These are phyloP conservation scores for Clonostachys chloroleuca DNA, from an alignment of 2,329 filamentous ascomycete species.

Conservation along the genomic window DNA sequence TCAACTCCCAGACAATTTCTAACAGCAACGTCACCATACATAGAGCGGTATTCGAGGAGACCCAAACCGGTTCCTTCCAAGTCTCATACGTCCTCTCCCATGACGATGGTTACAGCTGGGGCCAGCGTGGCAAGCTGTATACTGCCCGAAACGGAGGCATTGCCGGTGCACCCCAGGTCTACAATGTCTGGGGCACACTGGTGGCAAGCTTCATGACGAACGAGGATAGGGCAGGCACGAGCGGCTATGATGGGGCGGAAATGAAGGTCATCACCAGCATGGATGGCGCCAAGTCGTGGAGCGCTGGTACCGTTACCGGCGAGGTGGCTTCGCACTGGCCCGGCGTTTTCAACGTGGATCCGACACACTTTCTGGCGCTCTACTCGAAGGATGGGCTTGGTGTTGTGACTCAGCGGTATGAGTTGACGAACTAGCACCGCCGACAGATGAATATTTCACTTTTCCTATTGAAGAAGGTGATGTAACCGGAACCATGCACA, in stretches of 20 bases:
- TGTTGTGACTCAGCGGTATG: not conserved
- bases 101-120: conserved; percentile 36
- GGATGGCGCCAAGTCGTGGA: conserved; percentile 18
- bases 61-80: conserved; percentile 21
- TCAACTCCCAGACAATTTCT: too few relatives aligned
- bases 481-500: too few relatives aligned
- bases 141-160: conserved; percentile 10
- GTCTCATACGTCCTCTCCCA: conserved; percentile 27
- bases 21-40: too few relatives aligned
- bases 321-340: conserved; percentile 20
- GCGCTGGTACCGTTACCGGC: conserved; percentile 13
- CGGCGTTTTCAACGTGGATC: conserved; percentile 12
- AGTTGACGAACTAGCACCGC: not conserved
- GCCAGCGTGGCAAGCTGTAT: conserved; percentile 26
- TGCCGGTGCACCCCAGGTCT: conserved; percentile 31
- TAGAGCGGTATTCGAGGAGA: conserved; percentile 36
- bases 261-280: conserved; percentile 22
- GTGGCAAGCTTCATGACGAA: conserved; percentile 39
- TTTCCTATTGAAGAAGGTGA: too few relatives aligned
- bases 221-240: conserved; percentile 11
- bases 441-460: too few relatives aligned
- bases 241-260: conserved; percentile 6
- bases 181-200: conserved; percentile 32
- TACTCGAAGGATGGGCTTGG: not conserved
- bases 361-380: conserved; percentile 1